Evolutionary conservation across 495 filamentous ascomycete genomes (phyloP).

Genomic region (Talaromyces borbonicus): DNA sequence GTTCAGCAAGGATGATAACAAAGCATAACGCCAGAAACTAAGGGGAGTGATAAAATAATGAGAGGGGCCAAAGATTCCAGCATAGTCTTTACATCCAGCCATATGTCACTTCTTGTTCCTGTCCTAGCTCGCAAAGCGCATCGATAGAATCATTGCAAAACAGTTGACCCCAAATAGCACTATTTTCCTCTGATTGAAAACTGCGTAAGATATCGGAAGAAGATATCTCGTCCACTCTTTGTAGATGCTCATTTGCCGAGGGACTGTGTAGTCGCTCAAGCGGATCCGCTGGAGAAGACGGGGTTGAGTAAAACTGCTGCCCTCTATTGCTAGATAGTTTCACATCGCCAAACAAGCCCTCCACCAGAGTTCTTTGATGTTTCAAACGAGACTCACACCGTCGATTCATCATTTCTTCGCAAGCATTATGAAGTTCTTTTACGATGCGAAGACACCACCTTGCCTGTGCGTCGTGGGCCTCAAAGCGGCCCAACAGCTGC

Average conservation of each 20-base stretch:
- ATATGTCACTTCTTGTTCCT: neutral
- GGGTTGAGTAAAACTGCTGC: neutral
- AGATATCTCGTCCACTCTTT: neutral
- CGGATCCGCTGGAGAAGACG: neutral
- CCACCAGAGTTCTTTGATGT: neutral
- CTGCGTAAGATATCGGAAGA: neutral
- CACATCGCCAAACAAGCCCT: neutral
- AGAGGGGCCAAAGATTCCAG: too few relatives aligned
- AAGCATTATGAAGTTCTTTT: neutral
- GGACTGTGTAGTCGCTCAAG: neutral
- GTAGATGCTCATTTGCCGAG: neutral
- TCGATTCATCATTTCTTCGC: neutral
- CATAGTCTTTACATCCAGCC: neutral
- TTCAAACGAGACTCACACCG: neutral
- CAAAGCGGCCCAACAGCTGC: neutral
- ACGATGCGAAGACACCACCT: neutral
- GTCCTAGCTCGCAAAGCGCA: neutral
- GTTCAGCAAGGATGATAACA: too few relatives aligned
- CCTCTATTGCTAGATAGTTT: neutral
- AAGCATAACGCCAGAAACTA: too few relatives aligned
- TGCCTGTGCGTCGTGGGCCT: neutral
- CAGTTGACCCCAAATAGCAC: neutral
- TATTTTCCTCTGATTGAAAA: neutral
- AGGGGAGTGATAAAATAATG: too few relatives aligned
- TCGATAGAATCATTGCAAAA: neutral